Conservation (phyloP, 352 stramenopile species). For the Phytophthora capsici region DNA sequence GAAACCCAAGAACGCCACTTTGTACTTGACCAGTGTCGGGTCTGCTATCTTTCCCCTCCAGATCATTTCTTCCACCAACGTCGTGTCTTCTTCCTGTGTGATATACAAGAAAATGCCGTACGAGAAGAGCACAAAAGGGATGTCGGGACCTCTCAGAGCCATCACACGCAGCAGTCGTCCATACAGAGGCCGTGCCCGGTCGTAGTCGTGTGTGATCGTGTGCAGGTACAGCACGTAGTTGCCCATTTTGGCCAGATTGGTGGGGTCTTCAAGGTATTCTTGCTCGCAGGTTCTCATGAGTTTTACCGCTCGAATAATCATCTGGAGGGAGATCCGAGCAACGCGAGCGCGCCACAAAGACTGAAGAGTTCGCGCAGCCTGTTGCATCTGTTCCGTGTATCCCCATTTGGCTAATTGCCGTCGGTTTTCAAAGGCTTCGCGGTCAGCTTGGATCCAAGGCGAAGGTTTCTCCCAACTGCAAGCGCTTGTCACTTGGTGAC, state of each 20-base stretch:
- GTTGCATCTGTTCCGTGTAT: constrained; percentile 69
- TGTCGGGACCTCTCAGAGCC: constrained; percentile 71
- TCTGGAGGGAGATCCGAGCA: constrained; percentile 60
- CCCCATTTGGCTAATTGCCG: constrained; percentile 65
- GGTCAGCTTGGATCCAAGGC: constrained; percentile 60
- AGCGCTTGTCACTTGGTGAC: constrained; percentile 64
- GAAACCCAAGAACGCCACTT: constrained; percentile 79
- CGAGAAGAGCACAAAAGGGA: constrained; percentile 82
- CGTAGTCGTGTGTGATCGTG: constrained; percentile 80
- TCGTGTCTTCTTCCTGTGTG: constrained; percentile 72
- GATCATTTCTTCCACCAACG: constrained; percentile 74
- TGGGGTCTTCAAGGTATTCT: constrained; percentile 81
- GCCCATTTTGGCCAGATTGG: constrained; percentile 73
- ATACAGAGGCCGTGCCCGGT: constrained; percentile 76
- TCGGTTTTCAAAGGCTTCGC: constrained; percentile 49
- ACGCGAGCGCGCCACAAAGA: constrained; percentile 58
- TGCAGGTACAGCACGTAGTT: constrained; percentile 88
- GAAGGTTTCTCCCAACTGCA: constrained; percentile 77
- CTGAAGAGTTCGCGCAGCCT: constrained; percentile 57
- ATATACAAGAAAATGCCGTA: constrained; percentile 80
- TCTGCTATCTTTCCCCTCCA: constrained; percentile 61
- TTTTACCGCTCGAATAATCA: constrained; percentile 67
- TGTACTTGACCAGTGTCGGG: constrained; percentile 68
- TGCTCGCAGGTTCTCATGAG: constrained; percentile 76
- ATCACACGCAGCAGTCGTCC: constrained; percentile 75